Conservation (phyloP, 2,329 filamentous ascomycete genomes). For the Dothistroma septosporum region DNA sequence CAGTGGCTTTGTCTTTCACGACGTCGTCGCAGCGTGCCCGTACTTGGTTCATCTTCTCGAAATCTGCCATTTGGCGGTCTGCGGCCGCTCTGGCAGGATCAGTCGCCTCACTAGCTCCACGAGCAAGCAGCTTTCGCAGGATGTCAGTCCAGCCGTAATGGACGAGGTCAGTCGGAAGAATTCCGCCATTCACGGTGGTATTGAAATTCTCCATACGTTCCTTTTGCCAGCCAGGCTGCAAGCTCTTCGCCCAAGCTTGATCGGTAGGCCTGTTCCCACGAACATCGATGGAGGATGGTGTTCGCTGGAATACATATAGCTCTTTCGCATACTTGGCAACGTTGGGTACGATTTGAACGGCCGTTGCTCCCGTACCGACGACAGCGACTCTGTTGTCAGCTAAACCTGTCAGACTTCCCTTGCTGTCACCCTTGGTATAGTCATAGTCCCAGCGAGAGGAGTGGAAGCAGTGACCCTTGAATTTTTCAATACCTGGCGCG, state of each 20-base stretch:
- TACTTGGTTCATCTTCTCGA: slow-evolving; percentile 37
- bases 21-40: slow-evolving; percentile 47
- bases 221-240: slow-evolving; percentile 48
- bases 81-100: slow-evolving; percentile 19
- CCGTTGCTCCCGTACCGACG: slow-evolving; percentile 22
- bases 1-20: slow-evolving; percentile 50
- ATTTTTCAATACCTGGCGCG: slow-evolving; percentile 39
- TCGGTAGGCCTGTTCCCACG: slow-evolving; percentile 39
- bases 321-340: slow-evolving; percentile 37
- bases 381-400: slow-evolving; percentile 23
- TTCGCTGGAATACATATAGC: slow-evolving; percentile 43
- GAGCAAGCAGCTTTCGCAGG: slow-evolving; percentile 20
- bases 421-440: slow-evolving; percentile 36
- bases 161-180: slow-evolving; percentile 27
- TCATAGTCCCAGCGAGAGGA: slow-evolving; percentile 44
- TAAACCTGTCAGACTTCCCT: slow-evolving; percentile 16
- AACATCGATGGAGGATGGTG: slow-evolving; percentile 35
- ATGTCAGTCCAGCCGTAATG: slow-evolving; percentile 24
- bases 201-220: slow-evolving; percentile 46
- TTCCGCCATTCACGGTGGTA: slow-evolving; percentile 19
- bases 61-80: slow-evolving; percentile 22
- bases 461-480: slow-evolving; percentile 42
- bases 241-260: slow-evolving; percentile 36
- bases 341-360: slow-evolving; percentile 39
- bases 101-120: slow-evolving; percentile 5